A percentile compares a stretch with the other conserved stretches of the same genome.
Evolutionary conservation across 164 flowering plant species (phyloP).

Genomic region (Cinnamomum micranthum): DNA sequence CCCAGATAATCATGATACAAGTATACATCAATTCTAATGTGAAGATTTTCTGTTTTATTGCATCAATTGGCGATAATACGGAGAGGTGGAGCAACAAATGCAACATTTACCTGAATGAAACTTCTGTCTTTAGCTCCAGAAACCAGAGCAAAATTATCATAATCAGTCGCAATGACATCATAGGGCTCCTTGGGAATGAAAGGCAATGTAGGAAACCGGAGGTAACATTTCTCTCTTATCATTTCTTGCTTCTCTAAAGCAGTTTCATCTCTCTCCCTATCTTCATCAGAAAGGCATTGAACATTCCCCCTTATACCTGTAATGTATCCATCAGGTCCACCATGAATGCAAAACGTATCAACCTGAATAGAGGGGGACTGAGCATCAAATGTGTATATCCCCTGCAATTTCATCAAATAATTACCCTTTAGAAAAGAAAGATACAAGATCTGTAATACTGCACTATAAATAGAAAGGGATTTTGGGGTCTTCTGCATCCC

Average conservation of each 20-base stretch:
- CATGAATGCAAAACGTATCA: slow-evolving; percentile 91
- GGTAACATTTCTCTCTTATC: slow-evolving; percentile 84
- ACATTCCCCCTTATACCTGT: slow-evolving; percentile 91
- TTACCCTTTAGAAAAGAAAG: neutral
- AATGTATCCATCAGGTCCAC: slow-evolving; percentile 87
- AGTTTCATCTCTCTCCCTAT: slow-evolving; percentile 47
- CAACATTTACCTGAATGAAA: slow-evolving; percentile 61
- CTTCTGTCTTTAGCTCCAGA: slow-evolving; percentile 91
- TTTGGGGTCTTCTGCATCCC: no score
- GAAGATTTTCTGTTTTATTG: neutral
- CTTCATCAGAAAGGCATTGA: slow-evolving; percentile 77
- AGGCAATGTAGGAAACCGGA: slow-evolving; percentile 85
- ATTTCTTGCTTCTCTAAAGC: slow-evolving; percentile 68
- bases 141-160: slow-evolving; percentile 77
- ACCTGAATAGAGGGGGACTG: slow-evolving; percentile 64
- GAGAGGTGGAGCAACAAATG: neutral
- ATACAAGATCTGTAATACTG: no score
- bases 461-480: no score
- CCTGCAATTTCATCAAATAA: slow-evolving; percentile 42
- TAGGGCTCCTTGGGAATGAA: slow-evolving; percentile 90
- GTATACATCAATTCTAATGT: no score
- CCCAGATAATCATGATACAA: neutral
- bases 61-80: neutral
- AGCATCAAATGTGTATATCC: slow-evolving; percentile 67
- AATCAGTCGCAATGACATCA: slow-evolving; percentile 93